A percentile compares a stretch with the other conserved stretches of the same genome.
Evolutionary conservation across 805 yeast species (phyloP).

Genomic region (Peterozyma toletana): DNA sequence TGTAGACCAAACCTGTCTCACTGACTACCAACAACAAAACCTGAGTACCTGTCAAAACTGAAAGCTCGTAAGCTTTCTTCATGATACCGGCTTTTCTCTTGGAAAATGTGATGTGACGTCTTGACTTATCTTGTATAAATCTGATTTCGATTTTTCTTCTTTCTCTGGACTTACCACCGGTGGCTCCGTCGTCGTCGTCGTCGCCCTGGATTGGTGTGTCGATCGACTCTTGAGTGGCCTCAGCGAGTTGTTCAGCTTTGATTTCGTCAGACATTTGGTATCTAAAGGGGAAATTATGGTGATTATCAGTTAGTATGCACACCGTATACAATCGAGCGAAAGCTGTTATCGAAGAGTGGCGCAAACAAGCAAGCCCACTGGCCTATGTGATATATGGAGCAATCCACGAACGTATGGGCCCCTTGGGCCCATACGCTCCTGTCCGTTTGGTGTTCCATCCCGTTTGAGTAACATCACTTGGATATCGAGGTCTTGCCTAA

Average conservation of each 20-base stretch:
- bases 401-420: no score
- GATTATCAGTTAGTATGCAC: no score
- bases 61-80: slow-evolving; percentile 98
- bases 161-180: slow-evolving; percentile 45
- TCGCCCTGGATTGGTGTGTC: slow-evolving; percentile 18
- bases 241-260: slow-evolving; percentile 3
- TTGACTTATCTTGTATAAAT: slow-evolving; percentile 94
- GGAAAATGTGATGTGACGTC: slow-evolving; percentile 96
- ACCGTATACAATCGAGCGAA: no score
- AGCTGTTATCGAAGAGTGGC: no score
- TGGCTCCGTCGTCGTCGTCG: slow-evolving; percentile 44
- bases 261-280: no score
- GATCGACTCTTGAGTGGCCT: slow-evolving; percentile 5
- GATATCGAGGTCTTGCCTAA: slow-evolving; percentile 1
- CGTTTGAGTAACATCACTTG: slow-evolving; percentile 2
- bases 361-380: no score
- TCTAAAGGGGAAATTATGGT: no score
- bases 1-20: slow-evolving; percentile 97
- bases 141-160: slow-evolving; percentile 91
- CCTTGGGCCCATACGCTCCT: no score
- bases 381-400: no score
- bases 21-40: slow-evolving; percentile 90
- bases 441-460: background rate
- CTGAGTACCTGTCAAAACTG: slow-evolving; percentile 96
- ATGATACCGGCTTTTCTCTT: slow-evolving; percentile 98